phyloP scores from a whole-genome alignment of 495 filamentous ascomycete species.

The Xylaria palmicola region DNA sequence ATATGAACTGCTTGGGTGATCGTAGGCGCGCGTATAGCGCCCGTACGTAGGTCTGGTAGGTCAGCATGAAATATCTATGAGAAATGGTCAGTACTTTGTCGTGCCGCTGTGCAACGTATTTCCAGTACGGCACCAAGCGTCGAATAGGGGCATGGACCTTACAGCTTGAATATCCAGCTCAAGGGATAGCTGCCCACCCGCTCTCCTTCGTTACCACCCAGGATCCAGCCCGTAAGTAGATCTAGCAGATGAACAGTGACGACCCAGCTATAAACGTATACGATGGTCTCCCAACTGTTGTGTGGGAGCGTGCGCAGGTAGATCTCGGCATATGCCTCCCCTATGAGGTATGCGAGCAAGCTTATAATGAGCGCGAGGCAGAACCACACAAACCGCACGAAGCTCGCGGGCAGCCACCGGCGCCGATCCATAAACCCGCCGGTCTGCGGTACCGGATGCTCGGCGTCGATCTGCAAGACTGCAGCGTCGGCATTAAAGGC shows the following conservation, averaged over 20 bases:
- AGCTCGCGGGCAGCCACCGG: constrained; percentile 58
- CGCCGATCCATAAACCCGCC: constrained; percentile 38
- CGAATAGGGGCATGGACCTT: neutral
- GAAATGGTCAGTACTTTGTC: constrained; percentile 11
- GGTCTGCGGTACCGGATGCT: constrained; percentile 21
- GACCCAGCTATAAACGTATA: constrained; percentile 67
- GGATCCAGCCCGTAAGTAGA: constrained; percentile 59
- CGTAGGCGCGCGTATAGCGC: constrained; percentile 64
- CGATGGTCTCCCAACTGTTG: constrained; percentile 59
- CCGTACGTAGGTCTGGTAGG: constrained; percentile 69
- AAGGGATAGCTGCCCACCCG: constrained; percentile 62
- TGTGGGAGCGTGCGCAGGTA: constrained; percentile 64
- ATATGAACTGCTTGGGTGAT: constrained; percentile 57
- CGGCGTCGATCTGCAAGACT: constrained; percentile 26
- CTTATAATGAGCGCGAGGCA: constrained; percentile 59
- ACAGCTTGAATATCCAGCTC: constrained; percentile 65
- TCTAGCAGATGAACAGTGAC: constrained; percentile 61
- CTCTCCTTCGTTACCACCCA: constrained; percentile 57
- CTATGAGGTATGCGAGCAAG: constrained; percentile 59
- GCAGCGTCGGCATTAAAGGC: constrained; percentile 31
- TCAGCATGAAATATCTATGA: constrained; percentile 59
- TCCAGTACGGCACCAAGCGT: neutral
- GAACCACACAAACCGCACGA: constrained; percentile 67
- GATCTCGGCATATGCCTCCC: constrained; percentile 65
- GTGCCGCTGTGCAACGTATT: neutral